Evolutionary conservation across 768 basidiomycete species (phyloP), one percentile per base, ranked within the genome.

Genomic region (Tylopilus plumbeoviolaceoides): DNA sequence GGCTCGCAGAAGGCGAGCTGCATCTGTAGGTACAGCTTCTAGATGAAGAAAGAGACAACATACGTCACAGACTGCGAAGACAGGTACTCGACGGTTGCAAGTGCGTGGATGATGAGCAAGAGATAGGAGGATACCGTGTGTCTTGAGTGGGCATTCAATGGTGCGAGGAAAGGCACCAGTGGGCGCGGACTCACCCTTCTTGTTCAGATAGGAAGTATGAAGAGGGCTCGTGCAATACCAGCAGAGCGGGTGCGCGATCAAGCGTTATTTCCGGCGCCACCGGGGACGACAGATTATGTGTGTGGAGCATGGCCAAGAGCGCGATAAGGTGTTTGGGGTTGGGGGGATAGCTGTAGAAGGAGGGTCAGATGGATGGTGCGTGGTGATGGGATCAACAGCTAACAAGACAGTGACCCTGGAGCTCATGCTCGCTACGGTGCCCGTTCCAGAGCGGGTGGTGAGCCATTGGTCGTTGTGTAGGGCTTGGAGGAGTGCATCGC

Each of bases 211-310:
- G 45, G 53, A 86, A 82, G 64, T 83, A 87, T 7, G 70, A 61
- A 3, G 85, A 87, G 0, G 76, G 74, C 54, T 87, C 85, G 45
- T 79, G 75, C 17, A 89, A 62, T 30, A 89, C 72, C 20, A 88
- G 57, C n/a, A 86, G 65, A 30, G 73, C 71, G 5, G 84, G 83
- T 1, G 73, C 58, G 33, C 61, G 59, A 11, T 70, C 68, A 15
- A 78, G 63, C 2, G 70, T 71, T 25, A 70, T 68, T 49, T 71
- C 70, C 3, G 62, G 51, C 18, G 67, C 59, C 36, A 70, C 51
- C 14, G 64, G 55, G 23, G 61, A 47, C 25, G 63, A 63, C 15
- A 40, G 41, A 11, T 69, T 54, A 28, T 69, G 63, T 12, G 57
- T 65, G 51, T 72, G 73, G 40, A 85, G 71, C 64, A 75, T 70